A percentile compares a stretch with the other conserved stretches of the same genome.
These are phyloP conservation scores for Penicillium pulvis DNA, from an alignment of 495 filamentous ascomycete genomes.

Conservation along the genomic window DNA sequence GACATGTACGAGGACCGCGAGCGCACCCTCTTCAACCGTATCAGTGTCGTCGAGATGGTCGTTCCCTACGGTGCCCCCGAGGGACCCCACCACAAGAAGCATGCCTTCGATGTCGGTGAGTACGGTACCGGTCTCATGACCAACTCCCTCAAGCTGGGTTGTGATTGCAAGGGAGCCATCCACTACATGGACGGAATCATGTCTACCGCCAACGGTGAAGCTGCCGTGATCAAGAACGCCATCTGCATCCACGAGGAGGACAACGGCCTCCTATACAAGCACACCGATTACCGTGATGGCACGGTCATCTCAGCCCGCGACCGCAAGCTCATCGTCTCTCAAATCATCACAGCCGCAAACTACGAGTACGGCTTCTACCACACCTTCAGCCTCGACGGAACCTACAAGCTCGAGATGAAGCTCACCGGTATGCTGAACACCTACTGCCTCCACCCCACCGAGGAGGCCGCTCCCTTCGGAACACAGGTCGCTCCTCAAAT, in stretches of 20 bases:
- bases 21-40: slow-evolving; percentile 82
- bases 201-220: slow-evolving; percentile 75
- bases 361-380: slow-evolving; percentile 97
- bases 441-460: slow-evolving; percentile 46
- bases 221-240: slow-evolving; percentile 86
- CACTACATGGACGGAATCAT: slow-evolving; percentile 89
- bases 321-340: slow-evolving; percentile 85
- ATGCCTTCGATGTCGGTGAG: slow-evolving; percentile 92
- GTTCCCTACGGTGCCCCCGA: slow-evolving; percentile 96
- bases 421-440: slow-evolving; percentile 90
- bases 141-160: slow-evolving; percentile 84
- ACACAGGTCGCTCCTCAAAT: slow-evolving; percentile 49
- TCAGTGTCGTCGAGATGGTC: slow-evolving; percentile 96
- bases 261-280: slow-evolving; percentile 91
- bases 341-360: slow-evolving; percentile 95
- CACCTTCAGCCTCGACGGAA: slow-evolving; percentile 93
- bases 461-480: slow-evolving; percentile 50
- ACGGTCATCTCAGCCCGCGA: slow-evolving; percentile 84
- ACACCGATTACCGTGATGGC: slow-evolving; percentile 92
- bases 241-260: slow-evolving; percentile 99
- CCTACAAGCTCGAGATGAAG: slow-evolving; percentile 92
- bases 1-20: slow-evolving; percentile 81
- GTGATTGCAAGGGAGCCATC: slow-evolving; percentile 94
- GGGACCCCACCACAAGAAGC: slow-evolving; percentile 89
- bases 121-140: slow-evolving; percentile 97